Evolutionary conservation across 1,284 basidiomycete genomes (phyloP), one percentile per base, ranked within the genome.

Genomic region (Gastroboletus turbinatus): DNA sequence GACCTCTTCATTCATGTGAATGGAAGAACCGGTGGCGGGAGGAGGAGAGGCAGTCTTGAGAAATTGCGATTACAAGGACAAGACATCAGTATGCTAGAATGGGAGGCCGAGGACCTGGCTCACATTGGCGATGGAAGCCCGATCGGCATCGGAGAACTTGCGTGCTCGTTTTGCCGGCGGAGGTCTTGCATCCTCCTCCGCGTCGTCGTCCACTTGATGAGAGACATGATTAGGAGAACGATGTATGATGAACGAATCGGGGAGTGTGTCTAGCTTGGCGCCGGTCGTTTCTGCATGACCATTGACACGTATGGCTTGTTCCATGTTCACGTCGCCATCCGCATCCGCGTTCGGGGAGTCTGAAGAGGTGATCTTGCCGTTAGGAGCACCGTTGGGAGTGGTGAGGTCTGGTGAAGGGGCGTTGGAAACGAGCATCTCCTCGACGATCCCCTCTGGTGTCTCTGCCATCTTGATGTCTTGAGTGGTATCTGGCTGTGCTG

Each of bases 31-130:
- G 62, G 69, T 70, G 17, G 46, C 57, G 8, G 83, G 85, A 66
- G 86, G 82, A 67, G 85, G 85, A 69, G 85, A 85, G 63, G 83
- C 85, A 64, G 84, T 88, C 86, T 89, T 84, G 65, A 76, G 73
- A 74, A 72, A 45, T 44, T 25, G 33, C 11, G n/a, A 16, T 33
- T 2, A 55, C 33, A n/a, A n/a, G 16, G 23, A 29, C 14, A n/a
- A 40, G 10, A 11, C 0, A 40, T 67, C 29, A 55, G 60, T 1
- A 50, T 4, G 8, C 9, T 21, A 32, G 78, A 69, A 69, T 64
- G 71, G 66, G 77, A 67, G 77, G 75, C 76, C 68, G 62, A 75
- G 71, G 68, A 67, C 63, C 55, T 57, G 67, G 75, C 86, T 84
- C 77, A 90, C 88, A 76, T 89, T 83, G 57, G 83, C 74, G 60